phyloP scores from a whole-genome alignment of 1,284 basidiomycete genomes.

The Marasmius fiardii region DNA sequence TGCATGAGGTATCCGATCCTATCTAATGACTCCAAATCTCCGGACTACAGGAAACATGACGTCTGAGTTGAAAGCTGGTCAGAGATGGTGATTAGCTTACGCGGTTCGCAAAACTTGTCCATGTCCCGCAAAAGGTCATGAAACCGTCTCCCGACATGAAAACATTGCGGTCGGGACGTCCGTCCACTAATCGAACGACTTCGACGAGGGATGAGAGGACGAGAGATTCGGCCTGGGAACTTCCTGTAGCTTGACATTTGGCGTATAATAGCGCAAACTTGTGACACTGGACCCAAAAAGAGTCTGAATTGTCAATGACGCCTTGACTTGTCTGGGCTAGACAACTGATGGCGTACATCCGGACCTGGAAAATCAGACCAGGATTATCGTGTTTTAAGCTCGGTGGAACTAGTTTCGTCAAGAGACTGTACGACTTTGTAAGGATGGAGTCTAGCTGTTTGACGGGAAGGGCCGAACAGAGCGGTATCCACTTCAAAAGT shows the following conservation, averaged over 20 bases:
- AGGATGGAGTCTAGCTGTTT: constrained; percentile 57
- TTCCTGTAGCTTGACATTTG: constrained; percentile 26
- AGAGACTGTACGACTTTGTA: constrained; percentile 52
- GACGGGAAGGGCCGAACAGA: constrained; percentile 34
- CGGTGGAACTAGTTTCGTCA: constrained; percentile 42
- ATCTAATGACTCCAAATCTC: constrained; percentile 47
- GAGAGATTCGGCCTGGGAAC: constrained; percentile 25
- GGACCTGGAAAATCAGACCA: constrained; percentile 40
- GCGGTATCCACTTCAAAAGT: constrained; percentile 52
- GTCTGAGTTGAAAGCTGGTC: neutral
- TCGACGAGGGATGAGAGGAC: constrained; percentile 41
- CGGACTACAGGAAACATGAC: constrained; percentile 33
- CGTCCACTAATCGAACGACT: constrained; percentile 33
- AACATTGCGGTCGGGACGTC: constrained; percentile 28
- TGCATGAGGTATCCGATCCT: constrained; percentile 43
- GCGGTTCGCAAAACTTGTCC: constrained; percentile 51
- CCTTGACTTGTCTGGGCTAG: constrained; percentile 40
- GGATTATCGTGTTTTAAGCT: constrained; percentile 17
- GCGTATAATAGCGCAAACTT: constrained; percentile 47
- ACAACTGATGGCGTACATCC: constrained; percentile 45
- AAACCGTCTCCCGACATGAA: constrained; percentile 53
- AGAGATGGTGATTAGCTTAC: constrained; percentile 25
- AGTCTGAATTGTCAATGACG: constrained; percentile 36
- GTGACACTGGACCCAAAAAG: constrained; percentile 66
- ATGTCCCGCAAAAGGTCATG: constrained; percentile 61